phyloP scores from a whole-genome alignment of 2,329 filamentous ascomycete genomes.

The Aspergillus amoenus region DNA sequence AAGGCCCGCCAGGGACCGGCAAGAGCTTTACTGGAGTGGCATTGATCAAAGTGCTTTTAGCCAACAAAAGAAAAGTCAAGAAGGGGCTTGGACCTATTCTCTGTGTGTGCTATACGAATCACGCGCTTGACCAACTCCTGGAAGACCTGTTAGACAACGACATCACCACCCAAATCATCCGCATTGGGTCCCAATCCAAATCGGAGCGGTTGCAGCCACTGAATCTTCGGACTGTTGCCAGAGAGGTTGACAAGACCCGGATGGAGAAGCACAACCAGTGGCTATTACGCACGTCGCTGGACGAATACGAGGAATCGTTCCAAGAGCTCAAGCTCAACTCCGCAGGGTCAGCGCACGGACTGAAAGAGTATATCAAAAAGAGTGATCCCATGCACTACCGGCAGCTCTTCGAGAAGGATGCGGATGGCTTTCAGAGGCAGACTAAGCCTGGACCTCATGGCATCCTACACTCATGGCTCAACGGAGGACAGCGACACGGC shows the following conservation, averaged over 20 bases:
- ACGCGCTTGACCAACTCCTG: conserved; percentile 59
- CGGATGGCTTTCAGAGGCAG: neutral
- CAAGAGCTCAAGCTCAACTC: neutral
- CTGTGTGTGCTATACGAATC: conserved; percentile 53
- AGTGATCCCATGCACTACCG: neutral
- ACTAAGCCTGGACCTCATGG: neutral
- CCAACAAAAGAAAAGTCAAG: conserved; percentile 15
- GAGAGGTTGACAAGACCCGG: conserved; percentile 25
- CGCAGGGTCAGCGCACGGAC: neutral
- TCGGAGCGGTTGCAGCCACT: conserved; percentile 51
- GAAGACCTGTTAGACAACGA: conserved; percentile 54
- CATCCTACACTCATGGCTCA: conserved; percentile 23
- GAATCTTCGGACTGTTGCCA: conserved; percentile 47
- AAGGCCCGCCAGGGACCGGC: conserved; percentile 31
- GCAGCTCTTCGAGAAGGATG: conserved; percentile 8
- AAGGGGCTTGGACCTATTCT: conserved; percentile 47
- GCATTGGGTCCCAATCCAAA: conserved; percentile 61
- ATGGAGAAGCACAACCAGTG: neutral
- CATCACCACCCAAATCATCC: conserved; percentile 50
- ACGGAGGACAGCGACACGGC: neutral
- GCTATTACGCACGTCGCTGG: neutral
- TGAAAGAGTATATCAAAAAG: neutral
- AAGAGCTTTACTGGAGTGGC: conserved; percentile 29
- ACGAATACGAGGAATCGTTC: neutral
- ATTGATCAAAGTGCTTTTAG: conserved; percentile 26